phyloP scores from a whole-genome alignment of 169 alveolate genomes.

The Eimeria zaria region DNA sequence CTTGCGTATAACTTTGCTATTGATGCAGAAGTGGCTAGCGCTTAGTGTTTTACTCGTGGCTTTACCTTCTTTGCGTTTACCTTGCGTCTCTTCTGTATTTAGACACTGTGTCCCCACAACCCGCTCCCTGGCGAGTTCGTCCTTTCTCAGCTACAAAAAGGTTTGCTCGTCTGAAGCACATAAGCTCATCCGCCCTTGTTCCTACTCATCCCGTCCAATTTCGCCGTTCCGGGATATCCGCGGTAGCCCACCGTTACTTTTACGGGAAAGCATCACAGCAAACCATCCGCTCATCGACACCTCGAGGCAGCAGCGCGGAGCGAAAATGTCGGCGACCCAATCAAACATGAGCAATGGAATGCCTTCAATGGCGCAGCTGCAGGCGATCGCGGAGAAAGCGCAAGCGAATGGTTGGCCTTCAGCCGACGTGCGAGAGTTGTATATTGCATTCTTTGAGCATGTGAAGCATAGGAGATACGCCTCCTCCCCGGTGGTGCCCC shows the following conservation, averaged over 20 bases:
- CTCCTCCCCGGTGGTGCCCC: constrained; percentile 92
- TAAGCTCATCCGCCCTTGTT: neutral
- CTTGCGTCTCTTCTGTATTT: constrained; percentile 9
- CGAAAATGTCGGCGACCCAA: constrained; percentile 37
- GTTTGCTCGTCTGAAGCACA: neutral
- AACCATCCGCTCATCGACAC: neutral
- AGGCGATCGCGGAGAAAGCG: constrained; percentile 58
- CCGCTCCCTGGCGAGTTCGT: neutral
- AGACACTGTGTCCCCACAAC: neutral
- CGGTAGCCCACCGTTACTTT: neutral
- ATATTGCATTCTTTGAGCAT: constrained; percentile 82
- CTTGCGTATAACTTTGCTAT: neutral
- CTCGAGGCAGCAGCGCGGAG: neutral
- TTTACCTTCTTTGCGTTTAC: neutral
- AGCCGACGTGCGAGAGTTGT: constrained; percentile 84
- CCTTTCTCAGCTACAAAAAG: neutral
- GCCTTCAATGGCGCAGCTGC: constrained; percentile 30
- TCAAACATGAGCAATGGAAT: constrained; percentile 14
- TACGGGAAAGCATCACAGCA: neutral
- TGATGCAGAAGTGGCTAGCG: constrained; percentile 55
- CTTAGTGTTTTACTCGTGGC: neutral
- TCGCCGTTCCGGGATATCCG: neutral
- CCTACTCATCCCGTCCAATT: neutral
- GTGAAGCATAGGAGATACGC: constrained; percentile 84
- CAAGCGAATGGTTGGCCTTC: constrained; percentile 72